Evolutionary conservation across 129 eudicot genomes (phyloP), one percentile per base, ranked within the genome.

Genomic region (Tanacetum coccineum): DNA sequence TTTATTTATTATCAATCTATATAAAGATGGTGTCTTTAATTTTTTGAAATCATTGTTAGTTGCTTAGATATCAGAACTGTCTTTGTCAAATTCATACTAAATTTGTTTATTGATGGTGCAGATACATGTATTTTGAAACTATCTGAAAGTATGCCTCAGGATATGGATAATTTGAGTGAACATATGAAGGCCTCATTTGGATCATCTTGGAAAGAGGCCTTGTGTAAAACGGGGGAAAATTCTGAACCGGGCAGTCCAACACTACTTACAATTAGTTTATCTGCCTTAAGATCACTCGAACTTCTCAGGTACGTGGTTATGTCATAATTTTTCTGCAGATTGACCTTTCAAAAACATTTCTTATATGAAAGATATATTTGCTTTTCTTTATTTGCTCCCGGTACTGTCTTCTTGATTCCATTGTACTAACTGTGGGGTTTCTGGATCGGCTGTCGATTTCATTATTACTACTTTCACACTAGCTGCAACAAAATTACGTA

Each of bases 181-280:
- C 84, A 77, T 79, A 71, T 88, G 76, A 92, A 92, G 80, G 73
- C 71, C 56, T 81, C 87, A 39, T 92, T 88, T 80, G 96, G 91
- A 61, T 68, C 90, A 64, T 80, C 89, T 9, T 92, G 95, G 95
- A 88, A 78, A 80, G 80, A 88, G 63, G 80, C 74, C 49, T 84
- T 92, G 28, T 88, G 87, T 62, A 88, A 74, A 77, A 80, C 77
- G 60, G 90, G 80, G 58, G 85, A 85, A 44, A 50, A 72, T n/a
- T 68, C 82, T 80, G 95, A 83, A 48, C 84, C 96, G 12, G 98
- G 98, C 63, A 86, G 74, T 64, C 98, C 98, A 13, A 71, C 95
- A 68, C 74, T 92, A 64, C 91, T 92, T 65, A 84, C 91, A 10
- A 84, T 92, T 51, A 85, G 96, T 82, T 72, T 81, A 73, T 88